Base-by-base conservation (phyloP, 2,329 filamentous ascomycete species). In the Aspergillus costaricaensis region DNA sequence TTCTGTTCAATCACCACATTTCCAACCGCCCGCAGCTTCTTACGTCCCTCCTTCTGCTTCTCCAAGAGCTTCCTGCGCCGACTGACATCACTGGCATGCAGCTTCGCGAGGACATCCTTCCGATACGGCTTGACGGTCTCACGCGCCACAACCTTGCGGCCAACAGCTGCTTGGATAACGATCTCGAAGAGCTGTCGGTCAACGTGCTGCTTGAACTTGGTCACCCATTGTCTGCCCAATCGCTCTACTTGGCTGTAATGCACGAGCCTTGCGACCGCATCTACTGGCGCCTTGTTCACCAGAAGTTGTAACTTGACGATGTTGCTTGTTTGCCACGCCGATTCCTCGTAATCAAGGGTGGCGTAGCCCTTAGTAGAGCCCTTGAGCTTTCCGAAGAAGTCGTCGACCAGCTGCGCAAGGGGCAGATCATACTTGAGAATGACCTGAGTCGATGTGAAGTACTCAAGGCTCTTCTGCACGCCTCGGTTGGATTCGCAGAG, bases 181-280 rank as follows among this genome's bases (percentile, higher is more conserved):
- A 99, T 87, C 79, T 99, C 95, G 71, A 96, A 99, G 88, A 98
- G 95, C 76, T 99, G 95, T 17, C 95, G 83, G 70, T 96, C 91
- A 19, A 99, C 94, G 70, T 98, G 94, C 75, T 97, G 88, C 73
- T 96, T 98, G 82, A 99, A 98, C 76, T 96, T 96, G 43, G 86
- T 88, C 5, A 97, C 94, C 95, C 95, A 99, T 59, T 88, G 83
- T 51, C 91, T 85, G 4, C 92, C 95, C 5, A 97, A 81, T 17
- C 91, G 84, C 30, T 94, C 89, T 0, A 89, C 87, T 75, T 97
- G 92, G 12, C 89, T 92, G 39, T 82, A 79, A 70, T 99, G 95
- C 41, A 98, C 86, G 3, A 99, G 88, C 36, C 94, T 88, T n/a
- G 91, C 88, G 17, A 99, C 92, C 10, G 95, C 95, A 77, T 99